phyloP scores from a whole-genome alignment of 441 rosid genomes.

The Gossypium gossypioides region DNA sequence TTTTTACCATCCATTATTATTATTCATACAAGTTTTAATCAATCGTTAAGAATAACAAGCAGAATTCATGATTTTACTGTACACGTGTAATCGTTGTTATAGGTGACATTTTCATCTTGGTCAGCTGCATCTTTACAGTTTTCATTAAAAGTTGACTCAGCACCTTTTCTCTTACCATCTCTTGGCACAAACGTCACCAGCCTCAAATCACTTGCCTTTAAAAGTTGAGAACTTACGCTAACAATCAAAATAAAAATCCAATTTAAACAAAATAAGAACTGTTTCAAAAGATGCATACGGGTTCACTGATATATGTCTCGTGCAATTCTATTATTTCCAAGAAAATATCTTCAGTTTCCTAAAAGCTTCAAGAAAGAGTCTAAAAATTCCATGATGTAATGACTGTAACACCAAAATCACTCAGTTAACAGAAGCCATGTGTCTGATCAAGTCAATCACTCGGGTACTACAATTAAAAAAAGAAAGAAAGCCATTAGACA shows the following conservation, averaged over 20 bases:
- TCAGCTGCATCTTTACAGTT: neutral
- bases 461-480: constrained; percentile 27
- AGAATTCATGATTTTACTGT: no score
- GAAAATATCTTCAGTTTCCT: neutral
- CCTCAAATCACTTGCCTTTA: neutral
- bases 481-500: neutral
- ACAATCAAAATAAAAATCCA: neutral
- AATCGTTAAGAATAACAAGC: neutral
- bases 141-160: neutral
- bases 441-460: constrained; percentile 44
- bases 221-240: neutral
- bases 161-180: neutral
- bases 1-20: neutral
- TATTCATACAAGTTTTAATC: neutral
- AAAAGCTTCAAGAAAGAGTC: neutral
- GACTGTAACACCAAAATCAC: neutral
- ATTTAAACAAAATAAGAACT: neutral
- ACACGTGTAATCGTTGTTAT: neutral
- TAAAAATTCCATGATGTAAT: neutral
- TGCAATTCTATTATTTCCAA: neutral
- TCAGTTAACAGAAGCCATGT: constrained; percentile 29
- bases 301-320: neutral
- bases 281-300: neutral
- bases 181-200: neutral
- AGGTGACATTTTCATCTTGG: neutral